A percentile compares a stretch with the other conserved stretches of the same genome.
These are phyloP conservation scores for Linanthus parryae DNA, from an alignment of 148 eudicot species.

Conservation along the genomic window DNA sequence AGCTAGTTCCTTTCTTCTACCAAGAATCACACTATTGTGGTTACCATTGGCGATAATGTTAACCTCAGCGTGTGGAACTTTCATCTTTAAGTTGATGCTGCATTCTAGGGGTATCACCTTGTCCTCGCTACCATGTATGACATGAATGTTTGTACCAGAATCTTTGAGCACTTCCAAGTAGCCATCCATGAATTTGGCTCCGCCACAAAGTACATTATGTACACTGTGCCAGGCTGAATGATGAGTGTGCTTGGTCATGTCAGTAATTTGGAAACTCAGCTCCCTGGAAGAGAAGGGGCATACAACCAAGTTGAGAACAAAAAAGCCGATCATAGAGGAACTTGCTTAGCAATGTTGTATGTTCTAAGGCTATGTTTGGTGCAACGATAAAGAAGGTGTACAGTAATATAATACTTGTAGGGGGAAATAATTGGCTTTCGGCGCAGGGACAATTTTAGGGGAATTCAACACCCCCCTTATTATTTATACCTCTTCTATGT, in stretches of 20 bases:
- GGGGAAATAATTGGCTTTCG: no score
- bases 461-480: no score
- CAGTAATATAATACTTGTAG: no score
- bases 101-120: constrained; percentile 59
- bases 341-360: no score
- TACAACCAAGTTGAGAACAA: no score
- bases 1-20: constrained; percentile 39
- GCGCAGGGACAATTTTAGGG: no score
- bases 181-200: constrained; percentile 45
- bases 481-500: no score
- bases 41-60: constrained; percentile 34
- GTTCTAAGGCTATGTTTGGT: no score
- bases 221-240: constrained; percentile 89
- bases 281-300: constrained; percentile 32
- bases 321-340: no score
- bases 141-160: constrained; percentile 22
- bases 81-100: constrained; percentile 46
- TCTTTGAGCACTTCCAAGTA: constrained; percentile 35
- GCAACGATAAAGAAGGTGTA: no score
- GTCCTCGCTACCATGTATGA: constrained; percentile 58
- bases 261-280: constrained; percentile 33
- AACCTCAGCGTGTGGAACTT: constrained; percentile 38
- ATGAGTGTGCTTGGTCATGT: constrained; percentile 62
- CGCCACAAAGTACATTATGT: constrained; percentile 78
- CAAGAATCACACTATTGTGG: constrained; percentile 41